A percentile compares a stretch with the other conserved stretches of the same genome.
Evolutionary conservation across 192 early-diverging fungal genomes (phyloP).

Genomic region (Phycomyces blakesleeanus): DNA sequence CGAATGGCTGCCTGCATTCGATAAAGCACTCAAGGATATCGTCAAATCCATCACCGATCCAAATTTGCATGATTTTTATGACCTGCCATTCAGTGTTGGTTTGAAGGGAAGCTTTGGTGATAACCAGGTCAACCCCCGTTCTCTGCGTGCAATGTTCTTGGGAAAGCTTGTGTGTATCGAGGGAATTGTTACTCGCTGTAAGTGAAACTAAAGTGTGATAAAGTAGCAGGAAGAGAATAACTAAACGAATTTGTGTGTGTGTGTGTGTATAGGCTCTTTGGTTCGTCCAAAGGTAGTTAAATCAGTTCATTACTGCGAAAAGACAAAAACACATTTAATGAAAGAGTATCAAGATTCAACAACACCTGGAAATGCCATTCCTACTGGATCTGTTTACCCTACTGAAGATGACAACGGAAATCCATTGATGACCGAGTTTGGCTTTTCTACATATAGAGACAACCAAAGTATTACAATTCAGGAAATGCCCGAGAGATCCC

Average conservation of each 20-base stretch:
- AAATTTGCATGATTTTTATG: constrained; percentile 34
- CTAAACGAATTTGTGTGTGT: constrained; percentile 1
- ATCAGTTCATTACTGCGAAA: constrained; percentile 91
- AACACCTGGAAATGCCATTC: constrained; percentile 61
- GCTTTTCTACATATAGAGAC: constrained; percentile 83
- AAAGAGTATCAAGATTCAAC: constrained; percentile 88
- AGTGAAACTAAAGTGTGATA: constrained; percentile 8
- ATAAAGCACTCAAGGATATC: constrained; percentile 68
- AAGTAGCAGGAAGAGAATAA: background rate
- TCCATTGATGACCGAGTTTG: constrained; percentile 89
- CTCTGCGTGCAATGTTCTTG: constrained; percentile 71
- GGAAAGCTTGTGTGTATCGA: constrained; percentile 91
- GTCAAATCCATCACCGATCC: constrained; percentile 27
- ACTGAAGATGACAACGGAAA: constrained; percentile 94
- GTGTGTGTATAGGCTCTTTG: constrained; percentile 64
- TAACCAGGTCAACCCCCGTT: constrained; percentile 81
- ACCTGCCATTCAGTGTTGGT: constrained; percentile 68
- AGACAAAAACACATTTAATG: constrained; percentile 73
- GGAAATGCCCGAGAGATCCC: constrained; percentile 98
- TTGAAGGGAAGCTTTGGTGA: constrained; percentile 92
- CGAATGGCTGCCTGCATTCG: constrained; percentile 84
- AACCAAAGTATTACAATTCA: constrained; percentile 92
- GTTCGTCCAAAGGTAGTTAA: constrained; percentile 92
- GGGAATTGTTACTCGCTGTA: constrained; percentile 96
- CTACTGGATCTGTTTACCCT: constrained; percentile 82